phyloP scores from a whole-genome alignment of 2,329 filamentous ascomycete genomes.

The Fusarium neocosmosporiellum region DNA sequence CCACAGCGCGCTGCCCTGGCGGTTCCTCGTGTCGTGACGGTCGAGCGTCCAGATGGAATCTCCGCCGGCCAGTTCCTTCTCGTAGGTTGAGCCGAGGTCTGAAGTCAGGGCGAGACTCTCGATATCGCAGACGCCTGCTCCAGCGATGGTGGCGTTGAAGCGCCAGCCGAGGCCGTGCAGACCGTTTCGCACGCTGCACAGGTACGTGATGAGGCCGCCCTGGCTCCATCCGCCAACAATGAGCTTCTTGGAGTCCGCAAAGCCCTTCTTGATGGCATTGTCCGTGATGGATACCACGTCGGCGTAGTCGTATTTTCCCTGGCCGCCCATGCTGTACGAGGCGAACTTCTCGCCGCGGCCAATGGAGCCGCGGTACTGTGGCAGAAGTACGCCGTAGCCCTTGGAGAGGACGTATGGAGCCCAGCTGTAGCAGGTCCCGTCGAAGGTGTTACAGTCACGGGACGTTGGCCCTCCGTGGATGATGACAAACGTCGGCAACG shows the following conservation, averaged over 20 bases:
- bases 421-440: constrained; percentile 41
- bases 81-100: constrained; percentile 20
- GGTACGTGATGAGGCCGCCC: constrained; percentile 53
- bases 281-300: constrained; percentile 51
- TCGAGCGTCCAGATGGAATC: constrained; percentile 15
- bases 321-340: constrained; percentile 41
- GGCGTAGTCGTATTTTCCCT: constrained; percentile 50
- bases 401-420: constrained; percentile 46
- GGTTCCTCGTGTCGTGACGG: constrained; percentile 17
- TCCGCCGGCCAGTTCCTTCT: constrained; percentile 21
- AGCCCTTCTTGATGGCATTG: constrained; percentile 46
- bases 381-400: constrained; percentile 52
- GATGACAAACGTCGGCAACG: constrained; percentile 22
- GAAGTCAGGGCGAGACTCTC: constrained; percentile 50
- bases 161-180: constrained; percentile 47
- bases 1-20: constrained; percentile 29
- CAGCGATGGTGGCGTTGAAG: constrained; percentile 50
- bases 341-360: constrained; percentile 49
- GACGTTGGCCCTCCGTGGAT: constrained; percentile 26
- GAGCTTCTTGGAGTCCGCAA: constrained; percentile 46
- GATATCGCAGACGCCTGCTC: constrained; percentile 51
- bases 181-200: constrained; percentile 51
- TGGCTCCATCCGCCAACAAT: constrained; percentile 52
- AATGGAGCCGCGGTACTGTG: constrained; percentile 53
- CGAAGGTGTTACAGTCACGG: constrained; percentile 40